Conservation (phyloP, 78 protist species). For the Dictyostelium brefeldianum region DNA sequence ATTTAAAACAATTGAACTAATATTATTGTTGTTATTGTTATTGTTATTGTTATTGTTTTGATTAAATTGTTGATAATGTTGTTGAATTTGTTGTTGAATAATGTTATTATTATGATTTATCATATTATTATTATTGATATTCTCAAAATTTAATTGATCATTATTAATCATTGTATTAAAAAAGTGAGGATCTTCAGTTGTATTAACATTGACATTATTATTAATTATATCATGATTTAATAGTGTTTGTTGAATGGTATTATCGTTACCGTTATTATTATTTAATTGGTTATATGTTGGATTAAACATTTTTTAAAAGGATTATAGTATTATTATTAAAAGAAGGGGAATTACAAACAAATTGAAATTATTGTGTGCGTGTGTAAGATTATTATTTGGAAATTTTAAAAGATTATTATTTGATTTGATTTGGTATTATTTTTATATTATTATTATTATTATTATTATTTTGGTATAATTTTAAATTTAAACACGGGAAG, state of each 20-base stretch:
- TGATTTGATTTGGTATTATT: neutral
- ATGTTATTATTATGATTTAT: neutral
- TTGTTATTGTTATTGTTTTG: neutral
- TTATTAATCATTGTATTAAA: neutral
- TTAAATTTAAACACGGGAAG: neutral
- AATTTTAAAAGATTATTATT: neutral
- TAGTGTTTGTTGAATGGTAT: neutral
- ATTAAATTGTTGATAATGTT: neutral
- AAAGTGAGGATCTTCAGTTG: neutral
- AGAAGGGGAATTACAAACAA: no score
- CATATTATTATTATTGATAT: no score
- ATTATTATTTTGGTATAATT: neutral
- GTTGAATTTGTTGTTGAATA: conserved; percentile 6
- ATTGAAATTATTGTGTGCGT: no score
- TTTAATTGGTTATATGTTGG: neutral
- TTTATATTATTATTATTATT: no score
- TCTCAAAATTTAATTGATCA: neutral
- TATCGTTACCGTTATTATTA: neutral
- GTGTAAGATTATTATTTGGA: neutral
- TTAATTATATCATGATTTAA: neutral
- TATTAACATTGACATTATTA: neutral
- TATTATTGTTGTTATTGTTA: neutral
- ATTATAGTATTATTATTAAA: no score
- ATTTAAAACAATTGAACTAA: neutral
- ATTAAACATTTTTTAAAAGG: no score